phyloP scores from a whole-genome alignment of 768 basidiomycete species.

The Naganishia vishniacii region DNA sequence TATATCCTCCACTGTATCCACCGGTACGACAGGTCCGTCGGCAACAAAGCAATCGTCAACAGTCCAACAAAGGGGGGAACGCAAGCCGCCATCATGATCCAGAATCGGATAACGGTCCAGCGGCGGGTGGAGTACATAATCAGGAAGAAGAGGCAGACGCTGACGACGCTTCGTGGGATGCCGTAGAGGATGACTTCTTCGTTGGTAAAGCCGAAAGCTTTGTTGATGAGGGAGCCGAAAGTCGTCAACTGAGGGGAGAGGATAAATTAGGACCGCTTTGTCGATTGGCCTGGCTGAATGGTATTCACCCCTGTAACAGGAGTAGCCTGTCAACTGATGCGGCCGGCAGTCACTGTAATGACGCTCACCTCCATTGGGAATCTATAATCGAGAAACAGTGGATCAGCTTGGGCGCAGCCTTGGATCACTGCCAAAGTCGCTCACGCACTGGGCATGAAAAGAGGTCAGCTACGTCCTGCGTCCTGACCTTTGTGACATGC shows the following conservation, averaged over 20 bases:
- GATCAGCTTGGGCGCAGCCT: too few relatives aligned
- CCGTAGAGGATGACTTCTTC: background rate
- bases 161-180: constrained; percentile 7
- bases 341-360: too few relatives aligned
- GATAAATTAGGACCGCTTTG: too few relatives aligned
- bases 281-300: too few relatives aligned
- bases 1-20: constrained; percentile 22
- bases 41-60: constrained; percentile 25
- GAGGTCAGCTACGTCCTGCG: too few relatives aligned
- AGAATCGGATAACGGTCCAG: constrained; percentile 18
- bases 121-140: constrained; percentile 6
- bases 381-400: constrained; percentile 1
- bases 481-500: background rate
- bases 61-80: constrained; percentile 32
- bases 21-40: constrained; percentile 24
- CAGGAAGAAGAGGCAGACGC: constrained; percentile 20
- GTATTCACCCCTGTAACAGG: too few relatives aligned
- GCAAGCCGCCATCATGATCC: constrained; percentile 17
- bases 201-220: background rate
- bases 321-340: too few relatives aligned
- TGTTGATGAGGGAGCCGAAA: constrained; percentile 13
- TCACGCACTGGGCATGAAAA: too few relatives aligned
- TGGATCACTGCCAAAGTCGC: too few relatives aligned
- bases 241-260: constrained; percentile 23
- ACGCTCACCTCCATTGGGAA: constrained; percentile 33